Conservation (phyloP, 2,329 filamentous ascomycete species). For the Ascochyta clinopodiicola region DNA sequence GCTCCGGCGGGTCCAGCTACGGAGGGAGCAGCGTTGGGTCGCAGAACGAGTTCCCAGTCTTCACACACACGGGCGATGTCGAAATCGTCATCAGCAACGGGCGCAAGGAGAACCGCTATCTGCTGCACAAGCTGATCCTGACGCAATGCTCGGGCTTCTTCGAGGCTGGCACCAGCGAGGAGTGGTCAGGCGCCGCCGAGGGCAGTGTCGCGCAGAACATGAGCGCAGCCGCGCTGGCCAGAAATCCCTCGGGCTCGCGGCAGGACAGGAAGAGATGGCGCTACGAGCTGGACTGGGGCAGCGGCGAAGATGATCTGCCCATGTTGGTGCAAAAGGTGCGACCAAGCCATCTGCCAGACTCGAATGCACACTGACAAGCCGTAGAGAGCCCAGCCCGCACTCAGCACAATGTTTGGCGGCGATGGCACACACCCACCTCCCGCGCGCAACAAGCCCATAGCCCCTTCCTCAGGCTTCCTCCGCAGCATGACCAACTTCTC, state of each 20-base stretch:
- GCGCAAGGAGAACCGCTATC: constrained; percentile 78
- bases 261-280: constrained; percentile 72
- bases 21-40: constrained; percentile 71
- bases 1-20: constrained; percentile 81
- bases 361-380: constrained; percentile 18
- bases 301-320: constrained; percentile 74
- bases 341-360: background rate
- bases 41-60: constrained; percentile 92
- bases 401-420: constrained; percentile 65
- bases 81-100: constrained; percentile 80
- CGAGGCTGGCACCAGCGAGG: constrained; percentile 79
- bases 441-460: constrained; percentile 67
- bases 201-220: constrained; percentile 28
- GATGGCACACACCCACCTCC: constrained; percentile 51
- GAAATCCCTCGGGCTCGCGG: constrained; percentile 49
- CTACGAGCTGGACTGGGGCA: constrained; percentile 84
- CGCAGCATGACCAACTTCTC: constrained; percentile 85
- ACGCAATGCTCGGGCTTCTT: constrained; percentile 94
- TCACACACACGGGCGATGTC: constrained; percentile 88
- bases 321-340: constrained; percentile 83
- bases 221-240: constrained; percentile 45
- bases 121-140: constrained; percentile 86
- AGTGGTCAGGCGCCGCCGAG: constrained; percentile 68
- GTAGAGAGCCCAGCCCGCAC: constrained; percentile 32
- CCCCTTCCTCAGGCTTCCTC: constrained; percentile 76